Percentiles rank a stretch among this genome's conserved stretches.
Conservation (phyloP, 202 grass and related monocot species). For the Dendrocalamus latiflorus region DNA sequence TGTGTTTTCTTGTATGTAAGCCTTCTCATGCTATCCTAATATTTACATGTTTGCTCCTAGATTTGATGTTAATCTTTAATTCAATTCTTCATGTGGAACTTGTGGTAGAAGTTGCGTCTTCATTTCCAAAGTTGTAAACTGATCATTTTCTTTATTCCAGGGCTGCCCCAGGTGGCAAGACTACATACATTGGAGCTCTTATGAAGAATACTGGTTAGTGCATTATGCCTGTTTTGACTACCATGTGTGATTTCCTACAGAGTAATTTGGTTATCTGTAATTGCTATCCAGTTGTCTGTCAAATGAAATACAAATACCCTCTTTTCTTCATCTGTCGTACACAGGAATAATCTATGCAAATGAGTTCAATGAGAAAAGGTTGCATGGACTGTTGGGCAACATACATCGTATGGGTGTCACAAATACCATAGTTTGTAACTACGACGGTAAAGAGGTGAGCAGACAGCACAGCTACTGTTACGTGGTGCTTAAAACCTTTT, state of each 20-base stretch:
- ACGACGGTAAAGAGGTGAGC: conserved; percentile 95
- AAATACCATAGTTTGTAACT: conserved; percentile 94
- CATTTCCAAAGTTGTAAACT: not conserved
- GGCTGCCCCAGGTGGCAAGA: conserved; percentile 97
- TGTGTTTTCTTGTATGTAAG: not conserved
- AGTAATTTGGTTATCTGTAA: not conserved
- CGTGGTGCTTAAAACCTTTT: not conserved
- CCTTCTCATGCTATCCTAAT: not conserved
- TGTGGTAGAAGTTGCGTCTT: not conserved
- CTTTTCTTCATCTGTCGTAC: conserved; percentile 12
- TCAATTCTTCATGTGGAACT: not conserved
- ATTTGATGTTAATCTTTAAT: conserved; percentile 5
- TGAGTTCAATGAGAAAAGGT: conserved; percentile 87
- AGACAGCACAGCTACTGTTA: not conserved
- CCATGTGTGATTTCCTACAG: not conserved
- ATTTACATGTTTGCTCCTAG: not conserved
- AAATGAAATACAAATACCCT: conserved; percentile 3
- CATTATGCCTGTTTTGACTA: conserved; percentile 18
- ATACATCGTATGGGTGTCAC: too few relatives aligned
- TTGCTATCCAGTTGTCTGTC: not conserved
- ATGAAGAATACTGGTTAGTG: conserved; percentile 94
- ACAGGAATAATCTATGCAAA: conserved; percentile 98
- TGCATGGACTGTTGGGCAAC: conserved; percentile 77
- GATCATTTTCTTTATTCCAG: conserved; percentile 43
- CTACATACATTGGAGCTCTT: conserved; percentile 92